phyloP scores from a whole-genome alignment of 2,329 filamentous ascomycete genomes.

The Fusarium incarnatum region DNA sequence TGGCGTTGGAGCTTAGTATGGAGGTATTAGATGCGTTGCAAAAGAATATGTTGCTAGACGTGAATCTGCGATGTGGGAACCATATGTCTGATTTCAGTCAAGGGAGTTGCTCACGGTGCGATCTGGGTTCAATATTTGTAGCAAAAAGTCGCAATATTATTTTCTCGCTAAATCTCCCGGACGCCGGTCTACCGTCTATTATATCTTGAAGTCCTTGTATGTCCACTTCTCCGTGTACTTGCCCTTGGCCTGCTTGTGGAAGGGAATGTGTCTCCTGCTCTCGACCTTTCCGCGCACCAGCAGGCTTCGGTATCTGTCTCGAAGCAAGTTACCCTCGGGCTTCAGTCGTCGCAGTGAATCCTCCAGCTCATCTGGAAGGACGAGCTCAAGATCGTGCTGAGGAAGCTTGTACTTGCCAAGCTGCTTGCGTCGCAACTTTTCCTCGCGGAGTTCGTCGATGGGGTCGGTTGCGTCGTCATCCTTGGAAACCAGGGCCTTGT shows the following conservation, averaged over 20 bases:
- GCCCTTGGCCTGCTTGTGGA: conserved; percentile 83
- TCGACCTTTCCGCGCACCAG: conserved; percentile 91
- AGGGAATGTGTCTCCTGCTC: conserved; percentile 79
- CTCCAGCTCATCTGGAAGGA: conserved; percentile 85
- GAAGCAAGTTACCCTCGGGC: conserved; percentile 94
- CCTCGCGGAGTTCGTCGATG: conserved; percentile 69
- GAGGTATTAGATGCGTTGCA: conserved; percentile 6
- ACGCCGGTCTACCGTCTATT: conserved; percentile 30
- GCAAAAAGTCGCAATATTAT: conserved; percentile 33
- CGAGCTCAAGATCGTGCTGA: conserved; percentile 82
- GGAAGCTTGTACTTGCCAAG: conserved; percentile 81
- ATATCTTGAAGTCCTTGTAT: conserved; percentile 85
- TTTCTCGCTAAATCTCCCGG: conserved; percentile 37
- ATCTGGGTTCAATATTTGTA: conserved; percentile 1
- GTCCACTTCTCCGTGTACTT: conserved; percentile 96
- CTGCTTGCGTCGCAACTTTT: conserved; percentile 74
- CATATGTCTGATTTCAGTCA: background rate
- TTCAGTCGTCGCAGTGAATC: conserved; percentile 84
- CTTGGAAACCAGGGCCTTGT: conserved; percentile 58
- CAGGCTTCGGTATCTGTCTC: conserved; percentile 90
- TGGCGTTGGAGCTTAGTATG: conserved; percentile 26
- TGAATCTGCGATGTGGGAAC: background rate
- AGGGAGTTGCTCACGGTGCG: background rate
- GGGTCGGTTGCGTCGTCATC: conserved; percentile 58
- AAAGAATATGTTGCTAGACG: conserved; percentile 16